These are phyloP conservation scores for Microsporum canis DNA, from an alignment of 2,329 filamentous ascomycete species.

Conservation along the genomic window DNA sequence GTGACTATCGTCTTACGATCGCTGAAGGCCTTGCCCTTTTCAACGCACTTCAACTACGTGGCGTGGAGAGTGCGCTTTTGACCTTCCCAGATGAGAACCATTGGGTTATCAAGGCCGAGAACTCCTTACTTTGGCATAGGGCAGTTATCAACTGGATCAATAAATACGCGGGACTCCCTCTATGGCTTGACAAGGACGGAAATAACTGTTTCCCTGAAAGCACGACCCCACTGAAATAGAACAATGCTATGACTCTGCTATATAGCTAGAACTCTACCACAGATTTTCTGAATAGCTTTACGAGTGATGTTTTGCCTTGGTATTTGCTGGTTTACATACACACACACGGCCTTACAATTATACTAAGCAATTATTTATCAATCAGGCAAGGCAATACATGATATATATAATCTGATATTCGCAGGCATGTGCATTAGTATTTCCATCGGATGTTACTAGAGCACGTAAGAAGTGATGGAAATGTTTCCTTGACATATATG, in stretches of 20 bases:
- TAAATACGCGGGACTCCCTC: constrained; percentile 38
- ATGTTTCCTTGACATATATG: no score
- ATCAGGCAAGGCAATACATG: no score
- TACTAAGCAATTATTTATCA: no score
- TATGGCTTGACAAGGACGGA: constrained; percentile 9
- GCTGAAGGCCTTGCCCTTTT: constrained; percentile 76
- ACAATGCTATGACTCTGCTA: background rate
- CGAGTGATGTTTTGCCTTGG: no score
- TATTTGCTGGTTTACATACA: no score
- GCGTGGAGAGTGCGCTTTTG: constrained; percentile 65
- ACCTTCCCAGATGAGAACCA: constrained; percentile 72
- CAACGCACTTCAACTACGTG: constrained; percentile 67
- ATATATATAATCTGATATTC: no score
- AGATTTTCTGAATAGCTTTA: background rate
- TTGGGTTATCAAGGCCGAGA: constrained; percentile 85
- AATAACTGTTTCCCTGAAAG: constrained; percentile 6
- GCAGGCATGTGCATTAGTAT: no score
- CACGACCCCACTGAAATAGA: background rate
- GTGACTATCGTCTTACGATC: constrained; percentile 80
- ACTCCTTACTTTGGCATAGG: constrained; percentile 78
- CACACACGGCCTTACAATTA: no score
- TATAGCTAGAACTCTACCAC: background rate
- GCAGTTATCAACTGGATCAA: constrained; percentile 72
- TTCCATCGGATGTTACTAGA: no score
- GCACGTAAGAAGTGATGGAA: no score